Evolutionary conservation across 331 rosid species (phyloP), one percentile per base, ranked within the genome.

Genomic region (Pyrus hybrid): DNA sequence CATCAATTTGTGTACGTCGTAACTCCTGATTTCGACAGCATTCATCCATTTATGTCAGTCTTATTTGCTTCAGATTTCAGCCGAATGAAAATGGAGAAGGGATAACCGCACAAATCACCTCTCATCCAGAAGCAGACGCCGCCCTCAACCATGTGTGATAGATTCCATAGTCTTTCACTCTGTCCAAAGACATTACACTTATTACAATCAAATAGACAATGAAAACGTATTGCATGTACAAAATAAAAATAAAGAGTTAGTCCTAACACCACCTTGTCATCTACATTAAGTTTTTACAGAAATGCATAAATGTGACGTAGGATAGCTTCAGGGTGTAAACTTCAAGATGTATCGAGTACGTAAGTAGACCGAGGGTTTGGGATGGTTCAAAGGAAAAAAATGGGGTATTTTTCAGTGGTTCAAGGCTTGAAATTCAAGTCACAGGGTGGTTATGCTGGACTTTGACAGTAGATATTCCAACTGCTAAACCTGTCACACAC

Each of bases 141-240:
- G 18, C 76, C 53, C 32, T 71, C 9, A 71, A n/a, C 76, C 76
- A 71, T 56, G 66, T 71, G 66, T 33, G 28, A 71, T 71, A 71
- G 22, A 56, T 26, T 71, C 76, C 76, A 71, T 56, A 32, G 14
- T 56, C 65, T 32, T n/a, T 56, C 65, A 71, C 76, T 21, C 68
- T 71, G 76, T 57, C 16, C 54, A 32, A 71, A 71, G 35, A 3
- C 23, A 56, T 11, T 2, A 56, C 1, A 69, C 30, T 28, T 32
- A 21, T 30, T 57, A 32, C 8, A 32, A 56, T 30, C 2, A 13
- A 30, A 64, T 9, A 29, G 3, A 61, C 0, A 13, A 26, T 4
- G 3, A 29, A 64, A 28, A 63, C 10, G 28, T 56, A 7, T 21
- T 20, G 28, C 63, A 57, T 21, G 26, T 57, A 25, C 12, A 20